Evolutionary conservation across 2,329 filamentous ascomycete genomes (phyloP).

Genomic region (Alternaria incomplexa): DNA sequence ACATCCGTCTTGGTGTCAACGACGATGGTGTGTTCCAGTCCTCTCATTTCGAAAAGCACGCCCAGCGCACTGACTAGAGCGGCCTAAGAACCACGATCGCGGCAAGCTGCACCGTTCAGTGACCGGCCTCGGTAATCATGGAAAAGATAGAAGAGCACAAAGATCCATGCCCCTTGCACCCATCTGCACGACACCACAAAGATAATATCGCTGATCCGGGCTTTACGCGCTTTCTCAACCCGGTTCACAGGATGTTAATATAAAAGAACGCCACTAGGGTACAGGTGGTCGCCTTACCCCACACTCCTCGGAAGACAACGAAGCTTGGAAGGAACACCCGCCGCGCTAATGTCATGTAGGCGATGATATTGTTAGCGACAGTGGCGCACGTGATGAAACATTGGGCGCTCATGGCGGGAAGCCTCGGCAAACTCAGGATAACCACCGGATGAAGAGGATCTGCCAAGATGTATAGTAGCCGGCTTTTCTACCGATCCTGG

Average conservation of each 20-base stretch:
- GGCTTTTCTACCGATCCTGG: constrained; percentile 5
- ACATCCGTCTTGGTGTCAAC: constrained; percentile 11
- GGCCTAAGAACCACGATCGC: neutral
- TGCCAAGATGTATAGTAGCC: constrained; percentile 7
- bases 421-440: constrained; percentile 8
- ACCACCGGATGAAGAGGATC: constrained; percentile 6
- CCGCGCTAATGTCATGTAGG: neutral
- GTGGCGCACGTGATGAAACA: constrained; percentile 4
- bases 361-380: neutral
- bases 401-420: neutral
- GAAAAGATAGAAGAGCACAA: neutral
- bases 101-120: neutral
- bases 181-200: constrained; percentile 7
- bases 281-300: neutral
- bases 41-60: constrained; percentile 6
- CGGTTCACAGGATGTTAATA: constrained; percentile 15
- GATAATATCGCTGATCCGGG: constrained; percentile 8
- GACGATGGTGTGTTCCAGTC: neutral
- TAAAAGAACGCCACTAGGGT: constrained; percentile 6
- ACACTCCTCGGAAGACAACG: neutral
- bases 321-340: neutral
- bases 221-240: constrained; percentile 8
- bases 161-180: constrained; percentile 1
- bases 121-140: neutral
- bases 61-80: constrained; percentile 1